These are phyloP conservation scores for Solanum pennellii DNA, from an alignment of 257 asterid genomes.

Conservation along the genomic window DNA sequence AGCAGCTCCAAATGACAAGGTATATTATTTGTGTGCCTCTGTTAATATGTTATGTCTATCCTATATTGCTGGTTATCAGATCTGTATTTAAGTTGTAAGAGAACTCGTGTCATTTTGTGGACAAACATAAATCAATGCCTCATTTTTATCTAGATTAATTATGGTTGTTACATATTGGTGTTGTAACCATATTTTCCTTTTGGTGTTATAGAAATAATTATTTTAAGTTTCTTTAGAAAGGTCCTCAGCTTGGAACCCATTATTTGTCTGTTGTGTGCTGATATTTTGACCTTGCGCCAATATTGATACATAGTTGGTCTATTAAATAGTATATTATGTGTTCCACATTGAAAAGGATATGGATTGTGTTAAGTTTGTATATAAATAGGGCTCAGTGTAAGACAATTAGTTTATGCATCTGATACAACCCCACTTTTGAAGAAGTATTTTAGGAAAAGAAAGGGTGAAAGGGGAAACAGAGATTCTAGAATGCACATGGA, in stretches of 20 bases:
- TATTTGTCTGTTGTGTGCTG: background rate
- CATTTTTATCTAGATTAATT: background rate
- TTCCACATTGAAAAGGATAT: background rate
- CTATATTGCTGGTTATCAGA: background rate
- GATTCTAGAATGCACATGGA: background rate
- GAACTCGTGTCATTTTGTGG: background rate
- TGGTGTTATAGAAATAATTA: background rate
- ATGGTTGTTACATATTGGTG: background rate
- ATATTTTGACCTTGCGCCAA: background rate
- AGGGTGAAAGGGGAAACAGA: background rate
- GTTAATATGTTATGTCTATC: background rate
- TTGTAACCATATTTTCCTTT: background rate
- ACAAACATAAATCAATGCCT: background rate
- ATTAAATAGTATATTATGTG: background rate
- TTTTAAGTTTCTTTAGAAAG: background rate
- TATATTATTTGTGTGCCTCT: slow-evolving; percentile 13
- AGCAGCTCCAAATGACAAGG: slow-evolving; percentile 97
- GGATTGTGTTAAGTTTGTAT: background rate
- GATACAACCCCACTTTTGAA: background rate
- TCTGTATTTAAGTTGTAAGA: background rate
- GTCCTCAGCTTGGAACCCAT: background rate
- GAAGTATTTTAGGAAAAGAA: background rate
- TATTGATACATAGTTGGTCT: background rate
- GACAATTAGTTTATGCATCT: background rate
- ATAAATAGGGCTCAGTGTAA: background rate